Base-by-base conservation (phyloP, 495 filamentous ascomycete genomes). In the Daldinia childiae region DNA sequence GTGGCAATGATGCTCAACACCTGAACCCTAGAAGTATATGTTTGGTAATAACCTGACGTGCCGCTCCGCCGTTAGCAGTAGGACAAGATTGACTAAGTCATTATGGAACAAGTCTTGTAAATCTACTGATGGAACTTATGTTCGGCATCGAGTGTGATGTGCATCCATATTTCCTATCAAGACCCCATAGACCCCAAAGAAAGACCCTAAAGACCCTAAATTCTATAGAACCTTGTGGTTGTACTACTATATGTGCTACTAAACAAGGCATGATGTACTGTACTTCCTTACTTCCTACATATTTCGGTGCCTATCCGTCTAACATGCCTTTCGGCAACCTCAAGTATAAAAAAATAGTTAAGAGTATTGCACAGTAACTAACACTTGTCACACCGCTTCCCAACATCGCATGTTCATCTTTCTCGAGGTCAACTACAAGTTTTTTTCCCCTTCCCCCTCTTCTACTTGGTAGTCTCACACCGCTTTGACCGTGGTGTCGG, bases 351-450 rank as follows among this genome's bases (percentile, higher is more conserved):
- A 14, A 12, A 1, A 48, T 62, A n/a, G n/a, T 32, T 21, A 59
- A 30, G 17, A 62, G 19, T 29, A 52, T 58, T 50, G 21, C 56
- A 59, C 58, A 60, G 39, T 24, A 58, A 34, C 51, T 48, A 51
- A 14, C 50, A 56, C 34, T 7, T 19, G 66, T 66, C 71, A 73
- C 71, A 73, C 71, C 71, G 71, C 71, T 69, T 73, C 71, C 36
- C 61, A 66, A 45, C 29, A n/a, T 57, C 30, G 34, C 54, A 62
- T 64, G 19, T 48, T 32, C 41, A 56, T 39, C 34, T 61, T 58
- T 52, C 26, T 65, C 34, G 27, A 51, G n/a, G n/a, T 38, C 39
- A 39, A 66, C n/a, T 52, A 52, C 21, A 38, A 17, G 7, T 54
- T 58, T 29, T 38, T 12, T 41, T 24, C 26, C 29, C 38, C 21